A percentile compares a stretch with the other conserved stretches of the same genome.
Evolutionary conservation across 228 moss, liverwort and hornwort genomes (phyloP).

Genomic region (Sphagnum fallax): DNA sequence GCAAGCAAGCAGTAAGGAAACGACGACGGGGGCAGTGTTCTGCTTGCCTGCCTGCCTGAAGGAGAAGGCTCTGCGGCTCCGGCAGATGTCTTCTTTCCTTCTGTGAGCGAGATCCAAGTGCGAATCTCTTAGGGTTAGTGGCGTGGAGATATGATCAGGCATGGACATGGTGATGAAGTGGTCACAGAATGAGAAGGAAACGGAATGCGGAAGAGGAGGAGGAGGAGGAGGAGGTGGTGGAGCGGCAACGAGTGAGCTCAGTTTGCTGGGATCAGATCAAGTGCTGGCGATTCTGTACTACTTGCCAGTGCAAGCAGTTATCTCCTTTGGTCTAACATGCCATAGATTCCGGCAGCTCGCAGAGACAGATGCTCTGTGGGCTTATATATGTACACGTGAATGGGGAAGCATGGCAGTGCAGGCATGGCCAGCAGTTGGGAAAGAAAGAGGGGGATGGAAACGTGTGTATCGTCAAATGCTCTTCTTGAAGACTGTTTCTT

Average conservation of each 20-base stretch:
- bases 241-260: slow-evolving; percentile 24
- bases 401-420: slow-evolving; percentile 88
- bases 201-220: slow-evolving; percentile 3
- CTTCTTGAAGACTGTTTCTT: slow-evolving; percentile 51
- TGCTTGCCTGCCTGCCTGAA: too few species aligned
- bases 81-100: too few species aligned
- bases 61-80: too few species aligned
- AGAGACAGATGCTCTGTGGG: slow-evolving; percentile 70
- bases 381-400: slow-evolving; percentile 69
- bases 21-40: too few species aligned
- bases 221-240: not conserved
- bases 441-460: slow-evolving; percentile 73
- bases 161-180: slow-evolving; percentile 38
- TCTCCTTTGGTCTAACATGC: slow-evolving; percentile 82
- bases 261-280: slow-evolving; percentile 64
- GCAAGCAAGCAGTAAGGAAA: too few species aligned
- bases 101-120: too few species aligned
- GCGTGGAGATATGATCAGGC: slow-evolving; percentile 26
- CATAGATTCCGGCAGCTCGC: slow-evolving; percentile 67
- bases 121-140: too few species aligned
- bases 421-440: slow-evolving; percentile 63
- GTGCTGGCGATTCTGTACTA: slow-evolving; percentile 59
- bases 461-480: slow-evolving; percentile 84
- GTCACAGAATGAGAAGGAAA: slow-evolving; percentile 32
- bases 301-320: slow-evolving; percentile 64